A percentile compares a stretch with the other conserved stretches of the same genome.
Conservation (phyloP, 148 eudicot genomes). For the Suaeda aralocaspica region DNA sequence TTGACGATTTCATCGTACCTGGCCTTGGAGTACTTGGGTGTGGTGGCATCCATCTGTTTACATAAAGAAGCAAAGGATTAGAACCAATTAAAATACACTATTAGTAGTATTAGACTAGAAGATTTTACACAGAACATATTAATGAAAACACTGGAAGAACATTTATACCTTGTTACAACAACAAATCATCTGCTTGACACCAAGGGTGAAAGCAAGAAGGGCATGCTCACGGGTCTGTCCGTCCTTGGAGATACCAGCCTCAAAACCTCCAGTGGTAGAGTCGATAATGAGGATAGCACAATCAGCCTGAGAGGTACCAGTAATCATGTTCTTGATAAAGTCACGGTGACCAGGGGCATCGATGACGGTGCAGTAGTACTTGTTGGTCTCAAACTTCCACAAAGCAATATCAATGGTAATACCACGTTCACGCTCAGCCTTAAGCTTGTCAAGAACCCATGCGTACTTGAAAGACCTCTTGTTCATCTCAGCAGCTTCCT, state of each 20-base stretch:
- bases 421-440: constrained; percentile 51
- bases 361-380: not conserved
- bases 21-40: constrained; percentile 30
- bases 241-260: constrained; percentile 2
- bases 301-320: constrained; percentile 1
- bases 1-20: constrained; percentile 33
- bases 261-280: not conserved
- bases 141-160: not conserved
- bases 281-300: not conserved
- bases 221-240: constrained; percentile 1
- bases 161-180: constrained; percentile 34
- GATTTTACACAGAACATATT: not conserved
- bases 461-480: constrained; percentile 60
- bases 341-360: constrained; percentile 6
- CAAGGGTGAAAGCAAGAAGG: constrained; percentile 37
- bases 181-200: constrained; percentile 40
- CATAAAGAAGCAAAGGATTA: not conserved
- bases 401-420: constrained; percentile 5
- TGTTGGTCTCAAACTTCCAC: constrained; percentile 4
- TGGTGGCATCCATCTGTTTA: constrained; percentile 35
- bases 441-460: constrained; percentile 59
- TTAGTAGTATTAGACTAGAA: too few species aligned
- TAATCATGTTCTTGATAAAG: constrained; percentile 4
- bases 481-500: constrained; percentile 67
- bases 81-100: not conserved